Evolutionary conservation across 352 stramenopile species (phyloP), one percentile per base, ranked within the genome.

Genomic region (Salisapilia sapeloensis): DNA sequence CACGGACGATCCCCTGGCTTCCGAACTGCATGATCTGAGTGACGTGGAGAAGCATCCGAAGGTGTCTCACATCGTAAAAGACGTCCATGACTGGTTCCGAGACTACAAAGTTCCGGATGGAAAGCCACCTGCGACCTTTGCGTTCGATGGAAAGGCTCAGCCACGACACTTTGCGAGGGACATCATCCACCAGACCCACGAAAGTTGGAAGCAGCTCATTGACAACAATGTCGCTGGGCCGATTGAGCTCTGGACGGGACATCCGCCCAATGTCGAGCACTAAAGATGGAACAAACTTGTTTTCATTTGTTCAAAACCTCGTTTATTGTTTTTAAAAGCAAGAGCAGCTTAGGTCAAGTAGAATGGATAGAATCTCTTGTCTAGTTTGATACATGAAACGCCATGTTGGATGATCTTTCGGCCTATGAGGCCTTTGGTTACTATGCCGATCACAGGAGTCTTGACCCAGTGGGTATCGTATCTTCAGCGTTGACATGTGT

Each of bases 81-180:
- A n/a, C n/a, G 83, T 95, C 31, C 67, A 93, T 44, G 83, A 91
- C 52, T 99, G 94, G 94, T 98, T 99, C 67, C 70, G 94, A 31
- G 96, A 97, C 87, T 99, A 99, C 75, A 99, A 99, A 69, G 97
- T 97, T 39, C 95, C 96, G 12, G 95, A 99, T 61, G 94, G 96
- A 35, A 99, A 99, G 70, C 92, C 93, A 10, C 66, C 96, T 12
- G 99, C 97, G 62, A 71, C 77, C 30, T 99, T 99, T 59, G 94
- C 94, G 34, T 99, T 98, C 40, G 85, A 96, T 35, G 95, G 97
- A 25, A 72, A 95, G 45, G 92, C 75, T 40, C 83, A 78, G 45
- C 35, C 66, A 6, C 56, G 48, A 12, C 66, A 84, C 15, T 94
- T 93, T 48, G 80, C 87, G 8, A 56, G 94, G 15, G 60, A 95